Conservation (phyloP, 75 land plant species). For the Pinus albicaulis region DNA sequence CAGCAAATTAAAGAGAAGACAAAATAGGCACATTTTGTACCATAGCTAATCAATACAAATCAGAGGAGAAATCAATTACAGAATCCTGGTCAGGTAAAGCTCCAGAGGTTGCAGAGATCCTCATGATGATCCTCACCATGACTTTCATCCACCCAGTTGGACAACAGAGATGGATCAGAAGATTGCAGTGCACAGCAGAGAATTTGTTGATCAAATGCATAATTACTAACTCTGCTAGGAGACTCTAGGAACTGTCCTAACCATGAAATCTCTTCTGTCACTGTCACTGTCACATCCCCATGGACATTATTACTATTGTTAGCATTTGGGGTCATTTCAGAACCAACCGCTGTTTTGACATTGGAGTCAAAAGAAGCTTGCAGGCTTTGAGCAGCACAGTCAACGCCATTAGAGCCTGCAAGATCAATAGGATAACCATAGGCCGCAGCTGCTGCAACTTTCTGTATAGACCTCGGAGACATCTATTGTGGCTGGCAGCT, state of each 20-base stretch:
- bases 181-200: neutral
- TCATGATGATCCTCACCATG: slow-evolving; percentile 5
- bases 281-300: neutral
- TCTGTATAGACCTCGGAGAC: slow-evolving; percentile 32
- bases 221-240: too few species aligned
- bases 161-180: neutral
- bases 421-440: neutral
- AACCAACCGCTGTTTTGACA: neutral
- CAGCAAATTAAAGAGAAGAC: too few species aligned
- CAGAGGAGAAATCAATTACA: too few species aligned
- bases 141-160: neutral
- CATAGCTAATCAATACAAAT: too few species aligned
- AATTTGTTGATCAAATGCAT: neutral
- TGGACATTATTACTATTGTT: neutral
- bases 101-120: too few species aligned
- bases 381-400: neutral
- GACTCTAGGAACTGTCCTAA: too few species aligned
- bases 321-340: neutral
- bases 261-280: too few species aligned
- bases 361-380: neutral
- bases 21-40: too few species aligned
- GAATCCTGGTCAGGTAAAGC: too few species aligned
- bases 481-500: neutral
- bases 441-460: slow-evolving; percentile 38
- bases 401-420: neutral